Conservation (phyloP, 2,329 filamentous ascomycete genomes). For the Chrysoporthe puriensis region DNA sequence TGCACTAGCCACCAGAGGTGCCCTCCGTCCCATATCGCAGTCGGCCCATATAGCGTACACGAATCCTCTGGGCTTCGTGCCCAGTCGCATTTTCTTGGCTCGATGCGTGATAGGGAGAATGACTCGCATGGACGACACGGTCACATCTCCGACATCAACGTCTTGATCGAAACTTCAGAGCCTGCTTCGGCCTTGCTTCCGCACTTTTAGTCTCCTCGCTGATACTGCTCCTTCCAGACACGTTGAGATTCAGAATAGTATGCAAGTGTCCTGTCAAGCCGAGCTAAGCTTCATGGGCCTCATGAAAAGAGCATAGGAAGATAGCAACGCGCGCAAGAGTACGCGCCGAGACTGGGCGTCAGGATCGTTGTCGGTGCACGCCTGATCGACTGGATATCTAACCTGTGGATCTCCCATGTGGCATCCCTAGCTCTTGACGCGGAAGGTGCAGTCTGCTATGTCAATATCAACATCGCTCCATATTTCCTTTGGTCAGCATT, state of each 20-base stretch:
- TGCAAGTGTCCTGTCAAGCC: neutral
- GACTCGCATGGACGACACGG: conserved; percentile 22
- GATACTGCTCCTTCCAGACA: conserved; percentile 14
- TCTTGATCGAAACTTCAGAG: conserved; percentile 8
- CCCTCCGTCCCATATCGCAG: conserved; percentile 3
- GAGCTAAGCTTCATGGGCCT: neutral
- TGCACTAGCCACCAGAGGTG: conserved; percentile 9
- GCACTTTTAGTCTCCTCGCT: neutral
- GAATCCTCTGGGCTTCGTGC: neutral
- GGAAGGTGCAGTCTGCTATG: neutral
- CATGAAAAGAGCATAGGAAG: neutral
- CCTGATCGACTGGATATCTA: conserved; percentile 15
- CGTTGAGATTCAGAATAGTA: conserved; percentile 12
- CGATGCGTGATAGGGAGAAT: neutral
- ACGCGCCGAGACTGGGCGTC: neutral
- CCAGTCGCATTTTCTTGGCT: neutral
- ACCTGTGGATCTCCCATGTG: neutral
- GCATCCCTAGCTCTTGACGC: neutral
- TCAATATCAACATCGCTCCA: neutral
- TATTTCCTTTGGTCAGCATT: neutral
- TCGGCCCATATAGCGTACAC: conserved; percentile 1
- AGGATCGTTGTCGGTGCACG: neutral
- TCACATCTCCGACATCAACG: conserved; percentile 19
- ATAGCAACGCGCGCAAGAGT: neutral
- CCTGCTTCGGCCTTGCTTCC: conserved; percentile 7